Conservation (phyloP, 176 grass and related monocot species). For the Triticum aestivum region IWGSC_CS_RefSeq_v2.1 NC_057803.1:608721810-608722309, state of each 20-base stretch:
- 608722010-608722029: background rate
- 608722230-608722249: too few species aligned
- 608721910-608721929: background rate
- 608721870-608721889: background rate
- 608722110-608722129: background rate
- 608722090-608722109: background rate
- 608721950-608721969: background rate
- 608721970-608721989: background rate
- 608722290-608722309: too few species aligned
- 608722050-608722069: background rate
- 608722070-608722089: background rate
- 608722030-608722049: background rate
- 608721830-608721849: background rate
- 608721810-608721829: background rate
- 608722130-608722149: background rate
- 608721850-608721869: background rate
- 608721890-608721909: background rate
- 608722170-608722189: rapidly evolving
- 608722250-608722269: too few species aligned
- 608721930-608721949: background rate
- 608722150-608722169: background rate
- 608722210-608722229: too few species aligned
- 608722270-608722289: too few species aligned
- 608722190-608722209: background rate
- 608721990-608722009: background rate